Conservation (phyloP, 805 yeast genomes). For the Wilhelminamyces savonicus region DNA sequence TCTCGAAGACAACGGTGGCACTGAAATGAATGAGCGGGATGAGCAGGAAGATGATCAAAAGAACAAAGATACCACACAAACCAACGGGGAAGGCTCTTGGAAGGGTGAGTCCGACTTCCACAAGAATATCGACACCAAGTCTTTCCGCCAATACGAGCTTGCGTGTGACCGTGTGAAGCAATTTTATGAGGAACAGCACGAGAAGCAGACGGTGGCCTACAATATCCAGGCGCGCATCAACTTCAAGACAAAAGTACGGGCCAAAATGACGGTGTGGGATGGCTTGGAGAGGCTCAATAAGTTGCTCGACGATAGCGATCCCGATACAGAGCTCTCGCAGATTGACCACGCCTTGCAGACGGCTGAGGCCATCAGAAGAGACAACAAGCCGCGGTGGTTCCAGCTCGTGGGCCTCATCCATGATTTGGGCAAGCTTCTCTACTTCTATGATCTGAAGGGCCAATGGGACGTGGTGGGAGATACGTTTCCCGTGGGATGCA, state of each 20-base stretch:
- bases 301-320: slow-evolving; percentile 65
- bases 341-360: slow-evolving; percentile 73
- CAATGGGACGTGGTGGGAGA: slow-evolving; percentile 83
- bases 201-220: slow-evolving; percentile 64
- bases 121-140: slow-evolving; percentile 28
- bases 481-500: slow-evolving; percentile 72
- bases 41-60: background rate
- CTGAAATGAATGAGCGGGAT: background rate
- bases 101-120: slow-evolving; percentile 20
- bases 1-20: background rate
- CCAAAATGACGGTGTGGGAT: slow-evolving; percentile 67
- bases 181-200: slow-evolving; percentile 65
- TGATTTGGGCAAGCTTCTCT: slow-evolving; percentile 63
- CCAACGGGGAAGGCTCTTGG: no score
- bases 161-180: slow-evolving; percentile 63
- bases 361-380: slow-evolving; percentile 66
- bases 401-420: slow-evolving; percentile 69
- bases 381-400: slow-evolving; percentile 69
- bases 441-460: slow-evolving; percentile 66
- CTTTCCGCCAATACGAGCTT: slow-evolving; percentile 60
- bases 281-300: slow-evolving; percentile 57
- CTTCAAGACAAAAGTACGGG: slow-evolving; percentile 62
- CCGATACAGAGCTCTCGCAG: slow-evolving; percentile 69
- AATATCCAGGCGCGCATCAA: slow-evolving; percentile 66
- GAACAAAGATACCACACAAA: background rate